Percentiles rank a stretch among this genome's conserved stretches.
Conservation (phyloP, 768 basidiomycete genomes). For the Saitozyma podzolica region DNA sequence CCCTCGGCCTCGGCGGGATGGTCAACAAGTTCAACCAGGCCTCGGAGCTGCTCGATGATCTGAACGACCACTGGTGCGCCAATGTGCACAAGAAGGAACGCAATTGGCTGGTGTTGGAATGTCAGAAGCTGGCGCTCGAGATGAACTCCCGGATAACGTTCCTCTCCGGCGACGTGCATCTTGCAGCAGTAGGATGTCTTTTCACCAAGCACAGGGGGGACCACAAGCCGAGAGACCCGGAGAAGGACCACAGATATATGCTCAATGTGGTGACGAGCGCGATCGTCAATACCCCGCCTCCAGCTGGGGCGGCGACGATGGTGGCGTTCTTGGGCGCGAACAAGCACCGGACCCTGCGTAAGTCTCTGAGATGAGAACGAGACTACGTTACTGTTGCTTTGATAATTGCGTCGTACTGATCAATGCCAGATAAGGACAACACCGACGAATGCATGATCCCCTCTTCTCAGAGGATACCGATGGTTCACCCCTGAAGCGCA, state of each 20-base stretch:
- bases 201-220: constrained; percentile 23
- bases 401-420: constrained; percentile 1
- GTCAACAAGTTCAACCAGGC: constrained; percentile 53
- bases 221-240: constrained; percentile 51
- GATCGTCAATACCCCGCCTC: constrained; percentile 81
- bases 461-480: constrained; percentile 75
- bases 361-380: constrained; percentile 7
- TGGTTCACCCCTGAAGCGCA: constrained; percentile 71
- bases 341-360: constrained; percentile 76
- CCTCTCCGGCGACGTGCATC: constrained; percentile 90
- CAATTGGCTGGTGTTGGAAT: constrained; percentile 78
- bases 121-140: constrained; percentile 69
- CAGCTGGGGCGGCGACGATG: constrained; percentile 68
- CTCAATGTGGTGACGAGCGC: constrained; percentile 68
- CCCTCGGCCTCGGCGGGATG: constrained; percentile 71
- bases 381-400: background rate
- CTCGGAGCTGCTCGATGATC: constrained; percentile 89
- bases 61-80: constrained; percentile 91
- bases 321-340: constrained; percentile 73
- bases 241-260: constrained; percentile 81
- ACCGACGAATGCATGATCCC: constrained; percentile 87
- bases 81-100: constrained; percentile 73
- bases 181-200: constrained; percentile 69
- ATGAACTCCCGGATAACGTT: constrained; percentile 76
- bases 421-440: constrained; percentile 54